Conservation (phyloP, 495 filamentous ascomycete genomes). For the Diplogelasinospora grovesii region DNA sequence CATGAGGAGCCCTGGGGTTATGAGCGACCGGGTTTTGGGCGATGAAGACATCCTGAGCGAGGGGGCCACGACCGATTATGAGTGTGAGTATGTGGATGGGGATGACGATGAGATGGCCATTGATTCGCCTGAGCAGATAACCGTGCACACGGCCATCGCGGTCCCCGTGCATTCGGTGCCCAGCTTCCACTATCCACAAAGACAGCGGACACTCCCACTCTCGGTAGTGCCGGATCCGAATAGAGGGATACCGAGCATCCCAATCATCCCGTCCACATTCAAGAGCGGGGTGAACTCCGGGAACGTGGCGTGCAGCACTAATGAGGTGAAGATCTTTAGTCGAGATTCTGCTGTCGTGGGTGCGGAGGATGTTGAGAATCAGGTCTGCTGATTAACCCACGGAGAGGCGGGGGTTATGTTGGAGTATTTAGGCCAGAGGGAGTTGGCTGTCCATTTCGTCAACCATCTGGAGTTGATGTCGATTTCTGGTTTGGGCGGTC, state of each 20-base stretch:
- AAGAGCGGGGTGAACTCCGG: conserved; percentile 1
- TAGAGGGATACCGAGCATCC: conserved; percentile 33
- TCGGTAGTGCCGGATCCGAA: conserved; percentile 29
- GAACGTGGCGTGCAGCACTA: neutral
- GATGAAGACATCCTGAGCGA: neutral
- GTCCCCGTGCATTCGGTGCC: conserved; percentile 2
- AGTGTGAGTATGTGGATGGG: neutral
- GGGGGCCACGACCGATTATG: neutral
- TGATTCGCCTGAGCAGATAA: conserved; percentile 10
- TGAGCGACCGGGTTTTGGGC: neutral
- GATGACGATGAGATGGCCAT: conserved; percentile 14
- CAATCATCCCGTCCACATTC: conserved; percentile 12
- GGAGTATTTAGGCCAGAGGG: too few species aligned
- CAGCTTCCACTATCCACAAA: conserved; percentile 16
- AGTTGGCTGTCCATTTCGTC: too few species aligned
- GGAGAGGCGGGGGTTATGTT: too few species aligned
- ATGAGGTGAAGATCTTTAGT: neutral
- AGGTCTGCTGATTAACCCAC: too few species aligned
- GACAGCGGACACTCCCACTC: conserved; percentile 13
- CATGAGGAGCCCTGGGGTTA: neutral
- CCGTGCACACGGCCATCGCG: conserved; percentile 4
- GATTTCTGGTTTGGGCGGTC: too few species aligned
- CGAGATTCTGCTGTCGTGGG: conserved; percentile 4
- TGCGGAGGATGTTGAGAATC: conserved; percentile 8
- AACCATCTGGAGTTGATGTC: too few species aligned